Base-by-base conservation (phyloP, 345 rosid genomes). In the Bruguiera gymnorhiza region DNA sequence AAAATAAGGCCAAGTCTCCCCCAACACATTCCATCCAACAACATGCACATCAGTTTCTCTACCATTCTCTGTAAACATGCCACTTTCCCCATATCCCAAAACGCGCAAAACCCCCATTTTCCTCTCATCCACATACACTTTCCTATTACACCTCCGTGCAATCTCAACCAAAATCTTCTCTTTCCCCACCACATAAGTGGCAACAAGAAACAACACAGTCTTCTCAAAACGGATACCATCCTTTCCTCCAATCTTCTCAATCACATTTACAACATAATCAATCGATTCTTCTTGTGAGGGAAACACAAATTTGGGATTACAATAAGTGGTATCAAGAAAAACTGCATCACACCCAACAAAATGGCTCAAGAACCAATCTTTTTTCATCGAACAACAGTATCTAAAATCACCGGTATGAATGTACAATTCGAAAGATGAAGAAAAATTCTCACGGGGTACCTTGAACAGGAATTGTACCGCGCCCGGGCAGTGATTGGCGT, bases 1-100 rank as follows among this genome's bases (percentile, higher is more conserved):
- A 86, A 94, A 94, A 72, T 85, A 94, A 0, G 95, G 98, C 97
- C 96, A 89, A 31, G 97, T 87, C 84, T 94, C 97, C 21, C 97
- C 97, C 73, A 94, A 74, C 24, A 88, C 85, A 79, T 89, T 89
- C 98, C 96, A 91, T n/a, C 91, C 97, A 73, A 94, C 92, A 43
- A 91, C 93, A 76, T 94, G 97, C 75, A 89, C 90, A 83, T 87
- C 80, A 62, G 82, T 91, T 82, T 77, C 87, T 46, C 54, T 68
- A 67, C 71, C 83, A 73, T 89, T 88, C 74, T 78, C 86, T 0
- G 95, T 89, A 78, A 89, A 89, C 68, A 82, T 26, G 23, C 83
- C 95, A 37, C 70, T 63, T 20, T 84, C 86, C 36, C 83, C 86
- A 37, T 83, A 81, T 26, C 96, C 95, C 69, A 89, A 76, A 68